phyloP scores from a whole-genome alignment of 2,329 filamentous ascomycete genomes.

The Gremmenia infestans region DNA sequence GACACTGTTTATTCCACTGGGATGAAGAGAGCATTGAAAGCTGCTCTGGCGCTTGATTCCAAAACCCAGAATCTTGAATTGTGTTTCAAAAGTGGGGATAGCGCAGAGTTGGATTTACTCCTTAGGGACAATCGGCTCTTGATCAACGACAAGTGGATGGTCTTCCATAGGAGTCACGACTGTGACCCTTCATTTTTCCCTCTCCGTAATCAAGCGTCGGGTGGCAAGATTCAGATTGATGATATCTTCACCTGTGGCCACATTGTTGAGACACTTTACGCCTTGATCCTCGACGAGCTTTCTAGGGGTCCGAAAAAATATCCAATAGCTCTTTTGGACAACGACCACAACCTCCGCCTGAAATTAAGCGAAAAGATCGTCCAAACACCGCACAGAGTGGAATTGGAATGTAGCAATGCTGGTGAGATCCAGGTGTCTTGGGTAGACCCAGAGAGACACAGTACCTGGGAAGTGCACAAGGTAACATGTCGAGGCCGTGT shows the following conservation, averaged over 20 bases:
- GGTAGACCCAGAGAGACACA: not conserved
- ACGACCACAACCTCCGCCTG: not conserved
- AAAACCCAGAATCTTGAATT: conserved; percentile 8
- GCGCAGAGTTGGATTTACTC: conserved; percentile 12
- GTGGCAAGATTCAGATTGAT: not conserved
- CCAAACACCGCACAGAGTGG: not conserved
- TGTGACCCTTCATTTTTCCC: not conserved
- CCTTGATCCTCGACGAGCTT: not conserved
- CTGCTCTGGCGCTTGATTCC: conserved; percentile 9
- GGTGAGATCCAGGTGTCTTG: not conserved
- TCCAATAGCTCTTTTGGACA: not conserved
- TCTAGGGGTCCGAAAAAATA: not conserved
- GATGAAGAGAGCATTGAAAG: conserved; percentile 8
- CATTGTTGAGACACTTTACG: not conserved
- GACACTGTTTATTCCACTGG: conserved; percentile 9
- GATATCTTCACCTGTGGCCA: conserved; percentile 2
- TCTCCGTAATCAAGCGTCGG: not conserved
- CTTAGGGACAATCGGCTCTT: conserved; percentile 4
- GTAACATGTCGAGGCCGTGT: not conserved
- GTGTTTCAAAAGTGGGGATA: conserved; percentile 15
- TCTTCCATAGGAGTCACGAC: conserved; percentile 9
- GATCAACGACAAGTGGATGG: conserved; percentile 21
- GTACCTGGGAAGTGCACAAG: not conserved
- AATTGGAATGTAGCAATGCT: not conserved
- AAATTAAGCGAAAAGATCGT: not conserved